phyloP scores from a whole-genome alignment of 2,329 filamentous ascomycete species.

The Penicillium janthinellum region DNA sequence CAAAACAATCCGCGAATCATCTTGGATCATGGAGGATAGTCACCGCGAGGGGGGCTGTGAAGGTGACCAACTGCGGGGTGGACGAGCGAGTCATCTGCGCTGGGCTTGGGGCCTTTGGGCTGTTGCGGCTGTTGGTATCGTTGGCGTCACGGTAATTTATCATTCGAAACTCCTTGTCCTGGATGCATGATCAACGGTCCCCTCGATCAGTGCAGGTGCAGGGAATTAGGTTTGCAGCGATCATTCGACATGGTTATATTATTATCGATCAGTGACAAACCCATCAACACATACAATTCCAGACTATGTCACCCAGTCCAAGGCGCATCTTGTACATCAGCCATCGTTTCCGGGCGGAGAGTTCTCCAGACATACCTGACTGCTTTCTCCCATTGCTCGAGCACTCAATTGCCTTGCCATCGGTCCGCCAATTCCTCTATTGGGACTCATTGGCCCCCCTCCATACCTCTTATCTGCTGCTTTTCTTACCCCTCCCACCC shows the following conservation, averaged over 20 bases:
- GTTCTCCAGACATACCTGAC: not conserved
- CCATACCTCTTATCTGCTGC: not conserved
- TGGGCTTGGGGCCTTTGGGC: not conserved
- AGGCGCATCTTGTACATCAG: not conserved
- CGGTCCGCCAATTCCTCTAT: not conserved
- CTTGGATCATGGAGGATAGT: no score
- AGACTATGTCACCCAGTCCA: not conserved
- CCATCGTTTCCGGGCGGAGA: not conserved
- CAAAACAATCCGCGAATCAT: not conserved
- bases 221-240: not conserved
- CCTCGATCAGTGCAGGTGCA: not conserved
- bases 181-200: not conserved
- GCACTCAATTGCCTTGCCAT: not conserved
- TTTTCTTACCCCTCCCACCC: not conserved
- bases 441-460: not conserved
- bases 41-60: not conserved
- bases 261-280: not conserved
- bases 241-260: not conserved
- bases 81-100: constrained; percentile 11
- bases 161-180: not conserved
- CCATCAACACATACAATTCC: not conserved
- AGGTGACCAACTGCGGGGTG: constrained; percentile 18
- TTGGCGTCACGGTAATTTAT: not conserved
- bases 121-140: not conserved
- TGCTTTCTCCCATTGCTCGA: not conserved